Evolutionary conservation across 140 eudicot species (phyloP).

Genomic region (Stevia rebaudiana): DNA sequence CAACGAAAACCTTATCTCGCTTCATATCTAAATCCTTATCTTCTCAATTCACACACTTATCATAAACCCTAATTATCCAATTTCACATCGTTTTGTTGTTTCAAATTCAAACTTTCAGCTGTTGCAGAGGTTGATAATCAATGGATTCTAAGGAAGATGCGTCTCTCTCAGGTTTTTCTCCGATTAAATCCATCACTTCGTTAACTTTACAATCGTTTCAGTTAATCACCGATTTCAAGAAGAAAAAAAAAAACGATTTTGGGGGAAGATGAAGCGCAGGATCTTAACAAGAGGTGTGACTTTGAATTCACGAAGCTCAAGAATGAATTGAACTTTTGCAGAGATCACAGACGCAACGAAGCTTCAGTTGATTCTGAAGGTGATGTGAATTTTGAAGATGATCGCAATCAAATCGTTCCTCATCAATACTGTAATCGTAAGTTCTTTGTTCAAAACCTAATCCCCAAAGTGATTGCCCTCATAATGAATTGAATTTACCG

Average conservation of each 20-base stretch:
- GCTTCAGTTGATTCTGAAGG: background rate
- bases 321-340: constrained; percentile 19
- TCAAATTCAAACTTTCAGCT: too few relatives aligned
- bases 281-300: constrained; percentile 23
- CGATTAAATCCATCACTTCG: too few relatives aligned
- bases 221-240: too few relatives aligned
- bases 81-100: background rate
- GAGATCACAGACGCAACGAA: background rate
- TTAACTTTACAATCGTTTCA: too few relatives aligned
- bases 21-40: constrained; percentile 1
- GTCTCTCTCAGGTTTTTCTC: constrained; percentile 42
- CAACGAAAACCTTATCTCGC: too few relatives aligned
- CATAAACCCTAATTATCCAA: constrained; percentile 27
- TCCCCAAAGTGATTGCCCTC: too few relatives aligned
- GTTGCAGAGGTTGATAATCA: background rate
- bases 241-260: too few relatives aligned
- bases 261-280: constrained; percentile 29
- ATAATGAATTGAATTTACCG: too few relatives aligned
- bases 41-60: constrained; percentile 10
- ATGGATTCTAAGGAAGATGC: constrained; percentile 51
- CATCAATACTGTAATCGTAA: background rate
- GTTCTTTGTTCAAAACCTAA: background rate
- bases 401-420: background rate
- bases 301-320: constrained; percentile 45
- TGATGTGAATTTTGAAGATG: background rate